Evolutionary conservation across 2,329 filamentous ascomycete genomes (phyloP), one percentile per base, ranked within the genome.

Genomic region (Sclerotinia nivalis): DNA sequence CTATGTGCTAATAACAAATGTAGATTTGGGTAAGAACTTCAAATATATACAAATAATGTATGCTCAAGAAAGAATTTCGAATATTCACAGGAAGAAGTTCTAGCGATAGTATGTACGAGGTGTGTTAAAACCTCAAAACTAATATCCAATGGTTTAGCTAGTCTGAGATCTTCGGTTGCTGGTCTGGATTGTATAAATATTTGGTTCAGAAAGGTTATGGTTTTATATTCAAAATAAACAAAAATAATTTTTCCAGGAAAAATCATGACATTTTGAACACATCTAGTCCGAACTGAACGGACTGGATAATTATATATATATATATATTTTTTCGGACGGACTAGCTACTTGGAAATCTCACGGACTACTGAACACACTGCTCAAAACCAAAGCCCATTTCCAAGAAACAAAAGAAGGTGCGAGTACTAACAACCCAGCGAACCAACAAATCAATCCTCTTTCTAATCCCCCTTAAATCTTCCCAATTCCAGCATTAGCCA

Each of bases 401-500:
- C 20, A 62, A 61, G 9, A 15, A 22, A 9, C 18, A 34, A 37
- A 52, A 12, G 8, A n/a, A 28, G n/a, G 15, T 1, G 10, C 47
- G 47, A 40, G 18, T 6, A 12, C 5, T 15, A 64, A 40, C 13
- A 10, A 20, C 8, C 13, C 28, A 10, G 34, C 43, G 6, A n/a
- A 18, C 13, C 22, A 37, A 34, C 6, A n/a, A n/a, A 15, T 13
- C 8, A 15, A 50, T 7, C 7, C 10, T 3, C 0, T n/a, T 12
- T 6, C 22, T 34, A 34, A 34, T 34, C 34, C 5, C 28, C 31
- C 20, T 40, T 52, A 40, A 25, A 68, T 49, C 45, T 68, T 68
- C 20, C 66, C 66, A 62, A 68, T 50, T n/a, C 66, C 66, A 40
- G 66, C 56, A 52, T 68, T 40, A 8, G 66, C 66, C 55, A 62